These are phyloP conservation scores for Nowakowskiella sp. DNA, from an alignment of 192 early-diverging fungal genomes.

Conservation along the genomic window DNA sequence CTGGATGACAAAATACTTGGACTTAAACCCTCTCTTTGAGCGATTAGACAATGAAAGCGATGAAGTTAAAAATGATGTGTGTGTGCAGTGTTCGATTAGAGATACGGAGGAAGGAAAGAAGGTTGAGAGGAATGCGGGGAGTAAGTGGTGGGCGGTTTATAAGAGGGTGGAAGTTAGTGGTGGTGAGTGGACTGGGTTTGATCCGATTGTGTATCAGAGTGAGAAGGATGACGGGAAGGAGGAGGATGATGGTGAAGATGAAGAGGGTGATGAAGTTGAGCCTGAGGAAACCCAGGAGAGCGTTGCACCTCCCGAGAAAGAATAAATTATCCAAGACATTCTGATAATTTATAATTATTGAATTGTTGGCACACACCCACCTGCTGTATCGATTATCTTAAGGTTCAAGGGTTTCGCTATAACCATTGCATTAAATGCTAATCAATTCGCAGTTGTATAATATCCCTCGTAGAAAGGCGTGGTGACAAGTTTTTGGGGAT, in stretches of 20 bases:
- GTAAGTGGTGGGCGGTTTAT: conserved; percentile 77
- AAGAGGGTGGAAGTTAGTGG: conserved; percentile 22
- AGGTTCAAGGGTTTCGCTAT: too few species aligned
- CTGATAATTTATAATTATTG: too few species aligned
- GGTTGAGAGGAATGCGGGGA: conserved; percentile 91
- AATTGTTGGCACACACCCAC: too few species aligned
- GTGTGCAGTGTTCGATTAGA: conserved; percentile 67
- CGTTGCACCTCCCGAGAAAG: too few species aligned
- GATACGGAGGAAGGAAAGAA: conserved; percentile 99
- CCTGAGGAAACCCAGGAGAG: too few species aligned
- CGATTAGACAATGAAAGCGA: conserved; percentile 36
- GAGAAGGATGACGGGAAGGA: too few species aligned
- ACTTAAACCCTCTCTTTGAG: conserved; percentile 89
- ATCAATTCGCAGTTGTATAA: too few species aligned
- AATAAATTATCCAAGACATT: too few species aligned
- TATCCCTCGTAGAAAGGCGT: too few species aligned
- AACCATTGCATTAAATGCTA: too few species aligned
- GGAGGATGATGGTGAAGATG: background rate
- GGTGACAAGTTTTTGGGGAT: too few species aligned
- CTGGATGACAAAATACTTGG: conserved; percentile 94
- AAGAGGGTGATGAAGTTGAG: conserved; percentile 8
- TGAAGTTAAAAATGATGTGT: conserved; percentile 72
- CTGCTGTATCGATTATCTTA: too few species aligned
- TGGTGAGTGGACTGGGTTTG: conserved; percentile 8
- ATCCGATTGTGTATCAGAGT: conserved; percentile 2